A percentile compares a stretch with the other conserved stretches of the same genome.
phyloP scores from a whole-genome alignment of 345 rosid genomes.

The Brassica juncea region DNA sequence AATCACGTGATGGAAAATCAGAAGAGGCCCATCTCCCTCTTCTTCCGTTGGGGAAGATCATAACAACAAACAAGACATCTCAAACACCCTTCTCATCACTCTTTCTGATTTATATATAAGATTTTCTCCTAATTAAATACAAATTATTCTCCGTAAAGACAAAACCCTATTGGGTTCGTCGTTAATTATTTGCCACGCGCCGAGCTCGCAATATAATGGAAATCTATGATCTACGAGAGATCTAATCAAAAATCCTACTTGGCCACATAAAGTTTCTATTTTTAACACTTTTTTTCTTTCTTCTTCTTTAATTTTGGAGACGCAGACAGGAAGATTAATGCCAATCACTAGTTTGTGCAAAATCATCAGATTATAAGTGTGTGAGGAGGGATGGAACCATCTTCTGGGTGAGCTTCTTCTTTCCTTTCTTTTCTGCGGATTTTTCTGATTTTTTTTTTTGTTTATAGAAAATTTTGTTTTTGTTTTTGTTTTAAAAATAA shows the following conservation, averaged over 20 bases:
- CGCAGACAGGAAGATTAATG: constrained; percentile 32
- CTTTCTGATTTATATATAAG: neutral
- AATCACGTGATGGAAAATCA: constrained; percentile 36
- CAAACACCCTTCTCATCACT: constrained; percentile 33
- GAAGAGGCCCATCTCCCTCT: constrained; percentile 17
- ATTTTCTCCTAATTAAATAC: neutral
- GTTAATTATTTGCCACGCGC: constrained; percentile 39
- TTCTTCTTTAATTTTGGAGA: constrained; percentile 7
- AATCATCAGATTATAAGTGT: constrained; percentile 5
- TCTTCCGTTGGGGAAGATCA: constrained; percentile 20
- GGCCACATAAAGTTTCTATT: constrained; percentile 23
- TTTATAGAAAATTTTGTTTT: neutral
- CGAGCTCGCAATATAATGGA: constrained; percentile 23
- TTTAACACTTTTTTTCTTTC: neutral
- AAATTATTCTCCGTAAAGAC: constrained; percentile 4
- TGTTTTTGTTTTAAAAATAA: neutral
- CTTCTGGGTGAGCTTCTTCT: constrained; percentile 31
- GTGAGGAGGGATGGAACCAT: neutral
- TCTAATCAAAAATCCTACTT: constrained; percentile 37
- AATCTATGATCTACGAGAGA: constrained; percentile 35
- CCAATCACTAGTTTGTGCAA: constrained; percentile 23
- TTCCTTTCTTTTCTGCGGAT: constrained; percentile 28
- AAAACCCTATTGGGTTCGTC: neutral
- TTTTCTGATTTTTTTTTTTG: constrained; percentile 12
- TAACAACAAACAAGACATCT: neutral